Base-by-base conservation (phyloP, 768 basidiomycete genomes). In the Suillus spraguei region DNA sequence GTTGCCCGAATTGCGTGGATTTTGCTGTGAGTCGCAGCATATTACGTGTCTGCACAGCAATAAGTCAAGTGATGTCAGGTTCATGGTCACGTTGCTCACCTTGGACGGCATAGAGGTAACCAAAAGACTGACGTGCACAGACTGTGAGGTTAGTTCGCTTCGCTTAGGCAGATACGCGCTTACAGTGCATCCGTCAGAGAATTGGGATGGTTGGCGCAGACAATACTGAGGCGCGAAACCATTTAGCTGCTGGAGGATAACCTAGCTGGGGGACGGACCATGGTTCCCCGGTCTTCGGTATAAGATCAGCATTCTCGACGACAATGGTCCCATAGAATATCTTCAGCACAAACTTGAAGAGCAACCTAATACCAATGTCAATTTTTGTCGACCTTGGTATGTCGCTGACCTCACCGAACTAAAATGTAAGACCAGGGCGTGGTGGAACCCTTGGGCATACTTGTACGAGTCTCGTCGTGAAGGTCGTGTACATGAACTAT, bases 261-360 rank as follows among this genome's bases (percentile, higher is more conserved):
- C 24, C 9, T 5, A 10, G 20, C 28, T 41, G 16, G 42, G 22
- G 22, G 56, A 62, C 28, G 11, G 49, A 91, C 93, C 90, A 92
- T 68, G 94, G 91, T 60, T 80, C 77, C 4, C 94, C 94, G 13
- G 83, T 87, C 68, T 80, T 75, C 24, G 93, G 92, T 59, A 96
- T 86, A 59, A 85, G 76, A 53, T 92, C 78, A 4, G 80, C 79
- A 71, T 91, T 91, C 74, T 96, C 92, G 17, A 96, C 83, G 32
- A 95, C 91, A 62, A 96, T 94, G 11, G 89, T 85, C 2, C 92
- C 92, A 74, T 96, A 96, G 77, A 96, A 96, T 65, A 95, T 91
- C 72, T 92, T 92, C 70, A 96, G 86, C 3, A 94, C 92, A 67
- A 95, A 89, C 67, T 84, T 85, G 73, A 92, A 94, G 35, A 93